Evolutionary conservation across 2,329 filamentous ascomycete genomes (phyloP).

Genomic region (Calonectria hawksworthii): DNA sequence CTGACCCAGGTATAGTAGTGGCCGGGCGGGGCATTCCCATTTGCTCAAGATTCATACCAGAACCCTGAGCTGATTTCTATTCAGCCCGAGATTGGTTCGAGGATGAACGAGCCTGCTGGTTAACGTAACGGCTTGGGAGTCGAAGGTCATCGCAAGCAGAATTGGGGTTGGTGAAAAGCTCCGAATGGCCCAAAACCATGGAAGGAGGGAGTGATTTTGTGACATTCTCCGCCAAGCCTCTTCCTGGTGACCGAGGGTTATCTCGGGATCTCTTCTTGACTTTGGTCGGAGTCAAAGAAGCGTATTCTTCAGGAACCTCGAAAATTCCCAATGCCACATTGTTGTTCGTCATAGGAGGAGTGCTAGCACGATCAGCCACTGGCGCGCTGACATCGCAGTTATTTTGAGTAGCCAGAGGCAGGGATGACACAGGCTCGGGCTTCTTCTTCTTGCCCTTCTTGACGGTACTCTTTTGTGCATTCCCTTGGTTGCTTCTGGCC

Average conservation of each 20-base stretch:
- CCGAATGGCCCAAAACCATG: conserved; percentile 33
- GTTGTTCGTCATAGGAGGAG: neutral
- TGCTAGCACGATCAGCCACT: neutral
- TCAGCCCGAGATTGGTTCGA: conserved; percentile 34
- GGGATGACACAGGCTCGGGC: neutral
- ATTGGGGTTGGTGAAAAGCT: conserved; percentile 25
- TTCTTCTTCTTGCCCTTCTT: conserved; percentile 28
- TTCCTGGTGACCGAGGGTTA: conserved; percentile 31
- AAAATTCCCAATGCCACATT: conserved; percentile 1
- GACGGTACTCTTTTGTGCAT: neutral
- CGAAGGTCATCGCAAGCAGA: conserved; percentile 4
- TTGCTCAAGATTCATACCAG: neutral
- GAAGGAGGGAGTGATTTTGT: conserved; percentile 43
- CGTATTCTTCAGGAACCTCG: conserved; percentile 24
- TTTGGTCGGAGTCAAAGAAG: conserved; percentile 39
- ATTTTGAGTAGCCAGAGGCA: neutral
- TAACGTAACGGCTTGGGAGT: neutral
- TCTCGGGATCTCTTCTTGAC: conserved; percentile 21
- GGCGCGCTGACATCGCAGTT: neutral
- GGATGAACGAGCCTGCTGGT: conserved; percentile 8
- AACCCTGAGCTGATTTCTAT: conserved; percentile 39
- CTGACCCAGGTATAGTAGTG: neutral
- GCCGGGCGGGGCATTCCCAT: neutral
- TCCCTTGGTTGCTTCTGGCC: neutral
- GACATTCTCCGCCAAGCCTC: conserved; percentile 20